Conservation (phyloP, 768 basidiomycete genomes). For the Mycena belliarum region DNA sequence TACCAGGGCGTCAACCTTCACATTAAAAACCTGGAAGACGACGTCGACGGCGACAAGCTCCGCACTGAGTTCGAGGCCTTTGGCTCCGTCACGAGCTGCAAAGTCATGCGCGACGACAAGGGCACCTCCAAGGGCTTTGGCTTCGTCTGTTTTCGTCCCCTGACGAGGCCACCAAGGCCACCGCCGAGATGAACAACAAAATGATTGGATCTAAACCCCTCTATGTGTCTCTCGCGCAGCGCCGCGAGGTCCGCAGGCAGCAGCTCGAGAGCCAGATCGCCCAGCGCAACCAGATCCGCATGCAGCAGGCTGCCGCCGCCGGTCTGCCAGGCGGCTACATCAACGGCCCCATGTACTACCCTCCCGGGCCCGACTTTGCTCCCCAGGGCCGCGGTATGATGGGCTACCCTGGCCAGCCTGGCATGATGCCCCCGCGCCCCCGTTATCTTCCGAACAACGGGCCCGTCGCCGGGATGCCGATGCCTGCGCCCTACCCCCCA, state of each 20-base stretch:
- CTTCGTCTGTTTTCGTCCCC: conserved; percentile 99
- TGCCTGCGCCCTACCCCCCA: conserved; percentile 73
- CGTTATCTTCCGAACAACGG: conserved; percentile 74
- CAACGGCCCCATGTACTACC: conserved; percentile 85
- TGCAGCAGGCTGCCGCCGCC: conserved; percentile 93
- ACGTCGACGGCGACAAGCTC: conserved; percentile 96
- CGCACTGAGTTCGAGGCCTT: conserved; percentile 95
- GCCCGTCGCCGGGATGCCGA: conserved; percentile 75
- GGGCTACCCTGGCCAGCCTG: conserved; percentile 74
- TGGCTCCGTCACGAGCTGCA: conserved; percentile 96
- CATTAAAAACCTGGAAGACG: conserved; percentile 99
- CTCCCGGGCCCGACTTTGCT: conserved; percentile 79
- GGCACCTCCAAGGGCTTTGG: conserved; percentile 93
- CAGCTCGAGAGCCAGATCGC: conserved; percentile 99
- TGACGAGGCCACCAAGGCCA: conserved; percentile 98
- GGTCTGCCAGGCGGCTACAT: conserved; percentile 83
- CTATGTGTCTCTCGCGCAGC: conserved; percentile 97
- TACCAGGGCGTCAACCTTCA: conserved; percentile 99
- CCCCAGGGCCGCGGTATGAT: conserved; percentile 80
- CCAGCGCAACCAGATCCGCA: conserved; percentile 94
- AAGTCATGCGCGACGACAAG: conserved; percentile 99
- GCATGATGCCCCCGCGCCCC: conserved; percentile 86
- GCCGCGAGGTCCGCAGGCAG: conserved; percentile 96
- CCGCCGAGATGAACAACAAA: conserved; percentile 99
- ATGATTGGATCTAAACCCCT: conserved; percentile 99